Evolutionary conservation across 352 stramenopile species (phyloP).

Genomic region (Aphanomyces cochlioides): DNA sequence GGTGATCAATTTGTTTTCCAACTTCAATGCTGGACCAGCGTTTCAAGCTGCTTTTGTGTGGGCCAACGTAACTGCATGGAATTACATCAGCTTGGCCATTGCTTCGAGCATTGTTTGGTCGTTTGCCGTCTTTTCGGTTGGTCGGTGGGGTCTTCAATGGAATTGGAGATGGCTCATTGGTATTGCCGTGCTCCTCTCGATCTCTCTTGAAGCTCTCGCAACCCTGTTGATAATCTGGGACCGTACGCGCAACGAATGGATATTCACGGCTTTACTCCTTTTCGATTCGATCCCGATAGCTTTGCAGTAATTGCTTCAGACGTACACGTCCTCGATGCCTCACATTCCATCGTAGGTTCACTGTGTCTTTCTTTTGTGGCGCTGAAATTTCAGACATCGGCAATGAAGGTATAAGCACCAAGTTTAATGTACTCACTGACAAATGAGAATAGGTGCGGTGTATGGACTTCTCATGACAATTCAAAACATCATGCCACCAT

Average conservation of each 20-base stretch:
- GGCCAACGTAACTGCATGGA: constrained; percentile 43
- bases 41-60: constrained; percentile 46
- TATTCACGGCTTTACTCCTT: constrained; percentile 50
- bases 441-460: constrained; percentile 37
- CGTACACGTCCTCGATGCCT: too few species aligned
- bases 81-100: constrained; percentile 41
- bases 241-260: constrained; percentile 45
- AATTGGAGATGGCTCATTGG: constrained; percentile 48
- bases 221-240: constrained; percentile 54
- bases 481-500: constrained; percentile 47
- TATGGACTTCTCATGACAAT: constrained; percentile 64
- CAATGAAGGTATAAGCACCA: constrained; percentile 37
- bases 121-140: constrained; percentile 42
- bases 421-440: too few species aligned
- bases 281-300: constrained; percentile 46
- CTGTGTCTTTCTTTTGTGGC: constrained; percentile 53
- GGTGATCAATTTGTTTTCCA: constrained; percentile 42
- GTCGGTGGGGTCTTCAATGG: constrained; percentile 54
- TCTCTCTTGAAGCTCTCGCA: constrained; percentile 40
- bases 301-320: constrained; percentile 34
- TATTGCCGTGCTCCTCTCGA: constrained; percentile 37
- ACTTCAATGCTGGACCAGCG: constrained; percentile 41
- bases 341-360: constrained; percentile 31
- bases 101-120: constrained; percentile 41
- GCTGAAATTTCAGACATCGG: constrained; percentile 55